Base-by-base conservation (phyloP, 1,284 basidiomycete genomes). In the Ustilago bromivora region DNA sequence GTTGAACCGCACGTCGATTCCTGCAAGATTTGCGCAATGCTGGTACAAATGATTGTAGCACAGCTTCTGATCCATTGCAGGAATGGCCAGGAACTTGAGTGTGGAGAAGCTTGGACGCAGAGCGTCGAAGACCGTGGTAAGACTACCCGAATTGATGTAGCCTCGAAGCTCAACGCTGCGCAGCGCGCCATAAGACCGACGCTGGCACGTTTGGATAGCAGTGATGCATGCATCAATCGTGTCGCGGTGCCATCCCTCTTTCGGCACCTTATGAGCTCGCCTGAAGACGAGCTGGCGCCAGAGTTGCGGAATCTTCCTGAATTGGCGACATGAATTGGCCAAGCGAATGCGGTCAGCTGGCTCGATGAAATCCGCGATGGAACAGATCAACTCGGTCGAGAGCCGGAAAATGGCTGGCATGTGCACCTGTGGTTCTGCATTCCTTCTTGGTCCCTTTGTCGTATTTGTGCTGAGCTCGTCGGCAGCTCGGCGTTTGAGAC, bases 131-230 rank as follows among this genome's bases (percentile, higher is more conserved):
- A 61, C 32, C 8, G 38, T 4, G 2, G 3, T 13, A 17, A 61
- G 13, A n/a, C 51, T 19, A 4, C 10, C 23, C 6, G 32, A 19
- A 15, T 28, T 11, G 9, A 61, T 52, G 28, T 38, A 41, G 9
- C 58, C 58, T 23, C 51, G 40, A 32, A 61, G 36, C 12, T 11
- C 51, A 7, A 61, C 49, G 36, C 58, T 41, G 0, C 7, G 19
- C 36, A 61, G 23, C 4, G 49, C 17, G 19, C 58, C 58, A 35
- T 31, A 23, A n/a, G 58, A 61, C 23, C 49, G 47, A 13, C 47
- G 47, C 36, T 52, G 36, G 23, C 58, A 61, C 19, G 58, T 61
- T 19, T 61, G 34, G 36, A 61, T 61, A 15, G 58, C 57, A 36
- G 31, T 35, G 46, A 60, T n/a, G 36, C 58, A 60, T 1, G 49